Base-by-base conservation (phyloP, 1,284 basidiomycete genomes). In the Cystobasidium pallidum region DNA sequence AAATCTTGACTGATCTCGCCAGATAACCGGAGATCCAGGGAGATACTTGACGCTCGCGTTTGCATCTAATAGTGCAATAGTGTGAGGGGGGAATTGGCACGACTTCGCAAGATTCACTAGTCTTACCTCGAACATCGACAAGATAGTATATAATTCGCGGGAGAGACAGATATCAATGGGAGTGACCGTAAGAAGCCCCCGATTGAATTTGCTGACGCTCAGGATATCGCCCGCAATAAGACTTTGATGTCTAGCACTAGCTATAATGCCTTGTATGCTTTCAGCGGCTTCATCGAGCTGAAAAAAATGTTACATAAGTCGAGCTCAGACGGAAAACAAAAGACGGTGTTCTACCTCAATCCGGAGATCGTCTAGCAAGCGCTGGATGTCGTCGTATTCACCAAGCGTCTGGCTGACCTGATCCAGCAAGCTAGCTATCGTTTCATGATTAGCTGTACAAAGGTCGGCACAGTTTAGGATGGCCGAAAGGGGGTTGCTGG, bases 221-320 rank as follows among this genome's bases (percentile, higher is more conserved):
- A 73, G 30, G 10, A 73, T 73, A 41, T 73, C 72, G 15, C 55
- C 45, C 13, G 57, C 62, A 15, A 73, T 73, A 15, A 66, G 47
- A 26, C 43, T 52, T 59, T 73, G 72, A 57, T 73, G 72, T 3
- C 66, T 39, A 24, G 72, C 72, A 49, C 66, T 68, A 26, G 66
- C 66, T 28, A 68, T 59, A 24, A 68, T 68, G 43, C 66, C 66
- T 24, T 68, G 66, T 43, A 68, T 55, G n/a, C 66, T 47, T 30
- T 68, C 66, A 26, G 57, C 52, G 7, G 66, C 66, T 28, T 68
- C 66, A 4, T 68, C 66, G n/a, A 68, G 66, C 66, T 68, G 21
- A 19, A 17, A 17, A 24, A 19, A 13, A 11, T 1, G 41, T 47
- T 26, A 6, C n/a, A 24, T 13, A 13, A 59, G n/a, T n/a, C n/a